A percentile compares a stretch with the other conserved stretches of the same genome.
Conservation (phyloP, 78 protist genomes). For the Protostelium mycophagum region DNA sequence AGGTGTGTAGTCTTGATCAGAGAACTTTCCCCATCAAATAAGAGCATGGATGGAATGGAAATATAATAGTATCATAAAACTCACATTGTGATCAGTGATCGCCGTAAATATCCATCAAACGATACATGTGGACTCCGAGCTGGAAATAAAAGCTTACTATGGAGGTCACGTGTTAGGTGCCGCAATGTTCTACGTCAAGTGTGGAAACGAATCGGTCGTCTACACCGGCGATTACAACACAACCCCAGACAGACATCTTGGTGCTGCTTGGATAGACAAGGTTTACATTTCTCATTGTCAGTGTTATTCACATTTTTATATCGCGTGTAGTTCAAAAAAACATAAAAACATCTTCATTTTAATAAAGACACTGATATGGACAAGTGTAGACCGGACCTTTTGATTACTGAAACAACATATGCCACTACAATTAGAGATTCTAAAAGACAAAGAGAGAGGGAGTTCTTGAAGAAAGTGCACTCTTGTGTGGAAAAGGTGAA, state of each 20-base stretch:
- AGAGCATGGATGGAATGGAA: not conserved
- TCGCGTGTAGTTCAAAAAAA: too few species aligned
- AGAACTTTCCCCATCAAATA: not conserved
- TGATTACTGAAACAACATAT: conserved; percentile 96
- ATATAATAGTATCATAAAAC: not conserved
- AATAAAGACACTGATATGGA: not conserved
- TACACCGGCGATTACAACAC: conserved; percentile 99
- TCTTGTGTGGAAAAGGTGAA: conserved; percentile 75
- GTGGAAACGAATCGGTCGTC: conserved; percentile 78
- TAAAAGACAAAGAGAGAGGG: conserved; percentile 86
- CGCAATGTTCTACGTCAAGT: conserved; percentile 86
- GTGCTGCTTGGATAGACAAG: conserved; percentile 72
- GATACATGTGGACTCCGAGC: conserved; percentile 72
- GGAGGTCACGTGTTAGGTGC: conserved; percentile 99
- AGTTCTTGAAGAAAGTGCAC: conserved; percentile 84
- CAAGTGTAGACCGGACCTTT: conserved; percentile 74
- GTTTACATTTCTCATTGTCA: too few species aligned
- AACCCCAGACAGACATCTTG: conserved; percentile 98
- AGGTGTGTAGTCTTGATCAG: not conserved
- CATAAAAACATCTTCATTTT: too few species aligned
- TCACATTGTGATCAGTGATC: conserved; percentile 20
- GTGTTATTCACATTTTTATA: too few species aligned
- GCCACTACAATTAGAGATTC: conserved; percentile 93
- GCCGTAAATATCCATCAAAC: conserved; percentile 77
- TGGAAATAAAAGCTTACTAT: conserved; percentile 84